Evolutionary conservation across 176 grass and related monocot genomes (phyloP).

Genomic region (Rhynchospora breviuscula): DNA sequence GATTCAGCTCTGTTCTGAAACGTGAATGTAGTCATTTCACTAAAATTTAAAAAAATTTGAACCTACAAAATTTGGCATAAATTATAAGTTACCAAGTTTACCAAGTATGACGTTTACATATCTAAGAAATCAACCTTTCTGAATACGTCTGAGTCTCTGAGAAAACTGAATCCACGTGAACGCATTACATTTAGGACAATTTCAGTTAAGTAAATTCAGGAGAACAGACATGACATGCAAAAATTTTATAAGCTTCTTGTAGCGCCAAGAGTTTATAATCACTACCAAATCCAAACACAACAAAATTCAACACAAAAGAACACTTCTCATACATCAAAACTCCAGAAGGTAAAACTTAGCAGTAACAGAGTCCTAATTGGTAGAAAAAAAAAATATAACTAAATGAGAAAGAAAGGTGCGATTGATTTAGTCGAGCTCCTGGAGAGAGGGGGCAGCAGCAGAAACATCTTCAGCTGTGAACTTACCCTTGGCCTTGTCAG

Average conservation of each 20-base stretch:
- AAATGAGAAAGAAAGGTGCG: neutral
- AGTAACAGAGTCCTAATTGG: constrained; percentile 1
- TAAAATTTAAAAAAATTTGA: too few relatives aligned
- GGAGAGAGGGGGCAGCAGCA: constrained; percentile 62
- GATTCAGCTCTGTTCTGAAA: too few relatives aligned
- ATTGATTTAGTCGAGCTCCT: constrained; percentile 66
- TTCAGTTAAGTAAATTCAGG: neutral
- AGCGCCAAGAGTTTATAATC: neutral
- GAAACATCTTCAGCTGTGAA: constrained; percentile 88
- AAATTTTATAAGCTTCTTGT: neutral
- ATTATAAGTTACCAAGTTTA: too few relatives aligned
- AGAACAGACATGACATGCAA: neutral
- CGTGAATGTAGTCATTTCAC: too few relatives aligned
- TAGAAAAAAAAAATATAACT: neutral
- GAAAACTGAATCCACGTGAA: neutral
- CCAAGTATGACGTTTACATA: neutral
- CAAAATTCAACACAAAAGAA: constrained; percentile 19
- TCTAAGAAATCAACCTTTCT: neutral
- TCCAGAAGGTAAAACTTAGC: neutral
- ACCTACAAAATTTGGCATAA: too few relatives aligned
- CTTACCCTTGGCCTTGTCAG: constrained; percentile 95
- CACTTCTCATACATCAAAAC: constrained; percentile 10
- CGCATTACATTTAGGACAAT: neutral
- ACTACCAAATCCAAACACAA: neutral
- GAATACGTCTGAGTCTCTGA: neutral